A percentile compares a stretch with the other conserved stretches of the same genome.
These are phyloP conservation scores for Colletotrichum filicis DNA, from an alignment of 2,329 filamentous ascomycete genomes.

Conservation along the genomic window DNA sequence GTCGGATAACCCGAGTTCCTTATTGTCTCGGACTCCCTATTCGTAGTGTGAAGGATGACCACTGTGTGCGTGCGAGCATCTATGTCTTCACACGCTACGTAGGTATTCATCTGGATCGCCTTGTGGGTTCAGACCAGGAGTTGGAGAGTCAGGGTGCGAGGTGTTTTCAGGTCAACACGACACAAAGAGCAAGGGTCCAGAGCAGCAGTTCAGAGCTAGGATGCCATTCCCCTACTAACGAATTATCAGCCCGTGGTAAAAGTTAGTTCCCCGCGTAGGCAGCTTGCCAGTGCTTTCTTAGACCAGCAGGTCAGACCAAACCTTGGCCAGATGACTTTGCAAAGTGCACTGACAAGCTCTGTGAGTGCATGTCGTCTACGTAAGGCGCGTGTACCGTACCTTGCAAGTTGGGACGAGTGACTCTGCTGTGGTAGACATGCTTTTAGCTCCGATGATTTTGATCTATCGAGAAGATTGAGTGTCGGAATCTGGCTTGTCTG, in stretches of 20 bases:
- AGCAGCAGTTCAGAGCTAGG: background rate
- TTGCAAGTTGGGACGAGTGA: constrained; percentile 7
- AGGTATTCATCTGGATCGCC: constrained; percentile 21
- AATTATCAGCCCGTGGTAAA: background rate
- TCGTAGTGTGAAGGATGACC: background rate
- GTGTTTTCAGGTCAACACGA: background rate
- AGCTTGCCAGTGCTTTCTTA: background rate
- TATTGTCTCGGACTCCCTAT: constrained; percentile 26
- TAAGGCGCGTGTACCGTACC: background rate
- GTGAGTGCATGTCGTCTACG: constrained; percentile 11
- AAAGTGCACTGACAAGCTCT: background rate
- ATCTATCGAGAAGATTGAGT: background rate
- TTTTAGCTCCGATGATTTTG: background rate
- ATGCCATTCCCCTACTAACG: background rate
- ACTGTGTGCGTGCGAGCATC: background rate
- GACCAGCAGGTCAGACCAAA: background rate
- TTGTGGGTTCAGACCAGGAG: constrained; percentile 6
- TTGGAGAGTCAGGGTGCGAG: background rate
- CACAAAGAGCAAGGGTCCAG: constrained; percentile 4
- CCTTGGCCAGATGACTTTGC: constrained; percentile 1
- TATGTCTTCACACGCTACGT: constrained; percentile 11
- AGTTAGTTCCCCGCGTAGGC: background rate
- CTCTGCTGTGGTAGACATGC: background rate
- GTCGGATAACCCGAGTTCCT: constrained; percentile 2
- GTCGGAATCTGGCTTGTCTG: background rate